These are phyloP conservation scores for Stagonosporopsis vannaccii DNA, from an alignment of 2,329 filamentous ascomycete species.

Conservation along the genomic window DNA sequence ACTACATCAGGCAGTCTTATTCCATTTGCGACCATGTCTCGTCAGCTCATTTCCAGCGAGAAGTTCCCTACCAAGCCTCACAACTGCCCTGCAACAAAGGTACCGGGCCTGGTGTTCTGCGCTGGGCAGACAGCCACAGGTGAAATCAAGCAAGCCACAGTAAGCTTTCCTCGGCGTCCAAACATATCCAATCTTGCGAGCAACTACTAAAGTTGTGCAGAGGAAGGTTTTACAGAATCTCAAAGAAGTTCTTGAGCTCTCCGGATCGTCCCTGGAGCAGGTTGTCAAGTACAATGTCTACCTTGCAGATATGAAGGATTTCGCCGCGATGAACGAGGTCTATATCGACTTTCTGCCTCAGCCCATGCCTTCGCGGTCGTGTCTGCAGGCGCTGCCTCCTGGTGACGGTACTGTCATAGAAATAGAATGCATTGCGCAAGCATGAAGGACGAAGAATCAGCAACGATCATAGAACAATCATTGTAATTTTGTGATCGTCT, in stretches of 20 bases:
- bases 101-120: constrained; percentile 34
- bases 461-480: not conserved
- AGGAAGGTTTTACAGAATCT: constrained; percentile 31
- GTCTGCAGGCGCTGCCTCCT: constrained; percentile 29
- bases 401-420: constrained; percentile 35
- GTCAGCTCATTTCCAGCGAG: constrained; percentile 34
- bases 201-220: constrained; percentile 5
- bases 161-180: constrained; percentile 4
- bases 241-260: constrained; percentile 34
- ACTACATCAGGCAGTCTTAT: not conserved
- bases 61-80: constrained; percentile 36
- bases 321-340: constrained; percentile 41
- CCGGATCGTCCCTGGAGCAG: constrained; percentile 36
- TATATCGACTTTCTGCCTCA: constrained; percentile 38
- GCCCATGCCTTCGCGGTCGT: constrained; percentile 30
- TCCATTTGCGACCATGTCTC: constrained; percentile 24
- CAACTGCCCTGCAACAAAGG: constrained; percentile 32
- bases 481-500: not conserved
- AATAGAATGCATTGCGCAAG: constrained; percentile 38
- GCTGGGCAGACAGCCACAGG: constrained; percentile 35
- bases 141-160: constrained; percentile 35
- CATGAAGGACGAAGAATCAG: constrained; percentile 3
- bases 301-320: constrained; percentile 40
- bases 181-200: not conserved
- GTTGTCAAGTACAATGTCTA: constrained; percentile 45